A percentile compares a stretch with the other conserved stretches of the same genome.
Conservation (phyloP, 2,329 filamentous ascomycete genomes). For the Ilyonectria sp. region DNA sequence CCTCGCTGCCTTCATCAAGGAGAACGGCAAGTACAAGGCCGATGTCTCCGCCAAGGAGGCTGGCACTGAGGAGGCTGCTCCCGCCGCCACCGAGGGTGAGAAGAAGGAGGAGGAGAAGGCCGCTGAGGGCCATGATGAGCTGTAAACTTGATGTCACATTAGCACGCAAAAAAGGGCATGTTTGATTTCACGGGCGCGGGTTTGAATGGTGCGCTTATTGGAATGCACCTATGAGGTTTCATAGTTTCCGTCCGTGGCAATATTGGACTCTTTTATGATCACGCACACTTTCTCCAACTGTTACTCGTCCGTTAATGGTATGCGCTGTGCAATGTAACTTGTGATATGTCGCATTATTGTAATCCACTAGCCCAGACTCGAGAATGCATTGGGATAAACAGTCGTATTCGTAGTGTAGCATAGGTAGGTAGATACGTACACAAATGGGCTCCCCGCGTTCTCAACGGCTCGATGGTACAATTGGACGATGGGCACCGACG, state of each 20-base stretch:
- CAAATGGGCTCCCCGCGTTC: constrained; percentile 19
- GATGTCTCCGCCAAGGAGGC: constrained; percentile 73
- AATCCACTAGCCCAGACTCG: not conserved
- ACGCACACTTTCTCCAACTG: constrained; percentile 32
- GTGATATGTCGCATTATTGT: not conserved
- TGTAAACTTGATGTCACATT: constrained; percentile 69
- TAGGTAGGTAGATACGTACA: constrained; percentile 33
- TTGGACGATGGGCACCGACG: constrained; percentile 21
- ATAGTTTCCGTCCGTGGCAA: constrained; percentile 47
- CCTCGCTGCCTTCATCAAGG: constrained; percentile 90
- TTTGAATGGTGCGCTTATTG: constrained; percentile 48
- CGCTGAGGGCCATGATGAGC: constrained; percentile 78
- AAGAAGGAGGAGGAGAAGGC: constrained; percentile 64
- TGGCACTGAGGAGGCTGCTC: constrained; percentile 68
- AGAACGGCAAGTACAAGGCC: constrained; percentile 93
- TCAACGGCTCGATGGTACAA: constrained; percentile 19
- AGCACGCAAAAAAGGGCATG: constrained; percentile 49
- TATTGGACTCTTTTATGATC: constrained; percentile 45
- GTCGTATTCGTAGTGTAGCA: constrained; percentile 27
- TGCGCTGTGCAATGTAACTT: not conserved
- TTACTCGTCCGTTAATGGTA: constrained; percentile 3
- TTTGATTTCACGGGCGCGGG: constrained; percentile 54
- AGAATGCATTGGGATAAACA: constrained; percentile 29
- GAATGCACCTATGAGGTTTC: constrained; percentile 45
- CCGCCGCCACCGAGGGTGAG: constrained; percentile 69